These are phyloP conservation scores for Ceratobasidium sp. DNA, from an alignment of 1,284 basidiomycete genomes.

Conservation along the genomic window DNA sequence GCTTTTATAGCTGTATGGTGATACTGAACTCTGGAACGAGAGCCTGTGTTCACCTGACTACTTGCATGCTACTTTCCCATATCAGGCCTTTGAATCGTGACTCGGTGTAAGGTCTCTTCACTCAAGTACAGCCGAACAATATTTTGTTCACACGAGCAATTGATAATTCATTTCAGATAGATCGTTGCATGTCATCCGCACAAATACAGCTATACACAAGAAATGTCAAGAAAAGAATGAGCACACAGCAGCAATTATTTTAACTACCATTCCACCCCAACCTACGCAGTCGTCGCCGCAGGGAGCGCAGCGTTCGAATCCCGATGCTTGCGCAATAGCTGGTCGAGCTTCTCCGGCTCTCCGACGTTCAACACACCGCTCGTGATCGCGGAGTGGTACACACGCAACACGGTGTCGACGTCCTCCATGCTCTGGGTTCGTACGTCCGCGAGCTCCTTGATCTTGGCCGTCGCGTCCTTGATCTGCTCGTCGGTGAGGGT, in stretches of 20 bases:
- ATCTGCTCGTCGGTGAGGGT: conserved; percentile 88
- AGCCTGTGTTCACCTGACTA: too few species aligned
- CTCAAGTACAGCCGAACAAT: not conserved
- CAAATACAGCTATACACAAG: conserved; percentile 35
- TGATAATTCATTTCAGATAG: conserved; percentile 8
- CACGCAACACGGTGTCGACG: conserved; percentile 95
- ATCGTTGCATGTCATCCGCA: not conserved
- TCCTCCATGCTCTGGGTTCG: conserved; percentile 99
- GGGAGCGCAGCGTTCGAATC: conserved; percentile 53
- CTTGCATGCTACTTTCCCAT: too few species aligned
- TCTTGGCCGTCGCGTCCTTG: conserved; percentile 99
- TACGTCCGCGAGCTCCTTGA: conserved; percentile 99
- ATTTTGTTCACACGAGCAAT: not conserved
- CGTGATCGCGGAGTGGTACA: conserved; percentile 93
- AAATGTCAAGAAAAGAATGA: conserved; percentile 23
- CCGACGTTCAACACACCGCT: conserved; percentile 89
- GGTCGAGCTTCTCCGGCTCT: conserved; percentile 88
- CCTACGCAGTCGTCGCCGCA: conserved; percentile 14
- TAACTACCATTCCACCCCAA: not conserved
- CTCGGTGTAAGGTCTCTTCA: too few species aligned
- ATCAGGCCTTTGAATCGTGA: too few species aligned
- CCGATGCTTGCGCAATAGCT: conserved; percentile 81
- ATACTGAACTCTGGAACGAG: too few species aligned
- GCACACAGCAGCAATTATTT: conserved; percentile 25
- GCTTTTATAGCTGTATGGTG: too few species aligned